phyloP scores from a whole-genome alignment of 2,329 filamentous ascomycete species.

The Fusarium sp. region DNA sequence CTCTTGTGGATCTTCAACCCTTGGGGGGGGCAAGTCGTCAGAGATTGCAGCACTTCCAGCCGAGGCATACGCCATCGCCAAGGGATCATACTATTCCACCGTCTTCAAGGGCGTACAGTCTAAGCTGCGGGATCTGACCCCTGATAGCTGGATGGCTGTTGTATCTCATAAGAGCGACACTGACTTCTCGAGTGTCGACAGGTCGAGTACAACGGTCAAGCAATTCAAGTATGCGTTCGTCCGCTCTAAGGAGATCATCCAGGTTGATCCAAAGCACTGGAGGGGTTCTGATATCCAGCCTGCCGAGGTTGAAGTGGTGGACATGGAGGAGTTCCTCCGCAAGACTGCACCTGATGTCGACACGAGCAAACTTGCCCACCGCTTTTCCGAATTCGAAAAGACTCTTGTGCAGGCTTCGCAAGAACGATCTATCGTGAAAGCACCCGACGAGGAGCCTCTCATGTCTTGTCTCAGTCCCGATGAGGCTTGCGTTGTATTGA shows the following conservation, averaged over 20 bases:
- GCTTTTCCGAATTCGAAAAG: neutral
- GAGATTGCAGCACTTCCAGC: constrained; percentile 20
- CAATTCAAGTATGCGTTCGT: constrained; percentile 17
- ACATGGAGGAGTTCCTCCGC: constrained; percentile 14
- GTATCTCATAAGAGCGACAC: neutral
- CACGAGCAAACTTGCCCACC: neutral
- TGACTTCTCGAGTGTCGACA: too few relatives aligned
- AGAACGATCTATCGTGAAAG: neutral
- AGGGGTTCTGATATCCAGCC: neutral
- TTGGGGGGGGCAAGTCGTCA: neutral
- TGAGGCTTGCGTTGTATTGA: neutral
- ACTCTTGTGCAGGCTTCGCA: neutral
- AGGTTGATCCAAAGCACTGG: neutral
- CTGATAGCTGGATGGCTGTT: constrained; percentile 16
- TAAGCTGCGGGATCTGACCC: constrained; percentile 14
- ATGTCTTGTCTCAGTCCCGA: neutral
- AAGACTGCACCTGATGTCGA: neutral
- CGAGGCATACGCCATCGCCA: neutral
- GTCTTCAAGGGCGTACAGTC: neutral
- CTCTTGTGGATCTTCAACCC: constrained; percentile 9
- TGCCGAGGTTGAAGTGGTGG: constrained; percentile 7
- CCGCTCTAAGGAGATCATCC: neutral
- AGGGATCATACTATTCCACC: neutral
- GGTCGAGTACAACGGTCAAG: neutral
- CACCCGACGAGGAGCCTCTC: neutral